phyloP scores from a whole-genome alignment of 2,329 filamentous ascomycete species.

The Ophiosphaerella korrae region DNA sequence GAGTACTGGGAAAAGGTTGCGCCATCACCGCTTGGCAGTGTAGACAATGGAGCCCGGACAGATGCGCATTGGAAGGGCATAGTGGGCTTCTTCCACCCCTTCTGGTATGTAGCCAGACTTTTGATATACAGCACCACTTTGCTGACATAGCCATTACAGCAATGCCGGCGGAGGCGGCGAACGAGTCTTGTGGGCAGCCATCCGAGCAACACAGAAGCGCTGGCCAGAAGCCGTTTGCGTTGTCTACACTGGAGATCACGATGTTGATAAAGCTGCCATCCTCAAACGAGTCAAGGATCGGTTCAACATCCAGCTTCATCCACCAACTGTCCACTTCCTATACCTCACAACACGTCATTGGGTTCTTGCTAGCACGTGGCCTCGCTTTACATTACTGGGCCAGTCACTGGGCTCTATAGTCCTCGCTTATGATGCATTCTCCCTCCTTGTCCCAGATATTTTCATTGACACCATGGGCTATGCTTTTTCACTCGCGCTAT shows the following conservation, averaged over 20 bases:
- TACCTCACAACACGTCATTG: conserved; percentile 88
- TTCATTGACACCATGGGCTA: conserved; percentile 99
- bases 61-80: conserved; percentile 78
- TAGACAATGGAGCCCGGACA: conserved; percentile 50
- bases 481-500: conserved; percentile 83
- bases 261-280: conserved; percentile 79
- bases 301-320: conserved; percentile 90
- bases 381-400: conserved; percentile 89
- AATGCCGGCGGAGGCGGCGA: conserved; percentile 97
- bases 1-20: conserved; percentile 75
- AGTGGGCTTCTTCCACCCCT: conserved; percentile 96
- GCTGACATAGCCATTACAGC: conserved; percentile 54
- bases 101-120: conserved; percentile 67
- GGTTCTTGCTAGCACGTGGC: conserved; percentile 86
- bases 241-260: conserved; percentile 95
- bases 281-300: conserved; percentile 76
- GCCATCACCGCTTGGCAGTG: conserved; percentile 53
- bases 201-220: conserved; percentile 84
- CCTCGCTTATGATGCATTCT: conserved; percentile 90
- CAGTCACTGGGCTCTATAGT: conserved; percentile 89
- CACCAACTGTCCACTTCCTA: conserved; percentile 82
- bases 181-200: conserved; percentile 93
- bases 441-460: conserved; percentile 87
- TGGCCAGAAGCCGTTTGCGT: conserved; percentile 90
- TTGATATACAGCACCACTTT: background rate